Evolutionary conservation across 2,329 filamentous ascomycete species (phyloP), one percentile per base, ranked within the genome.

Genomic region (Fusarium haematococcum): DNA sequence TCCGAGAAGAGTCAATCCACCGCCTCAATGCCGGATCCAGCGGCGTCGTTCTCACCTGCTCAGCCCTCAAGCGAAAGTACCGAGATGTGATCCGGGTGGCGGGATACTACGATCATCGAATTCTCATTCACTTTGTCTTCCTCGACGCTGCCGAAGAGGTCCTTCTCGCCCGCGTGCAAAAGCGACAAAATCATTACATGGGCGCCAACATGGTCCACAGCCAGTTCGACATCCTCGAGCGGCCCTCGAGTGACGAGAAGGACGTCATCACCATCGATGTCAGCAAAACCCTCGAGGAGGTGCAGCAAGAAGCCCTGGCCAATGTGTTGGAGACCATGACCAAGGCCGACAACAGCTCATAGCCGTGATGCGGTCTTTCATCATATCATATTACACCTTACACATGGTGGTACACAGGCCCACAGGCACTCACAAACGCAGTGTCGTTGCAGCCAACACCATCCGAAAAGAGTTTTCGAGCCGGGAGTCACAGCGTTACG

Each of bases 21-120:
- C 86, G 86, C 60, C 86, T 93, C 69, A 84, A 86, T 65, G 83
- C 83, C 58, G 91, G 91, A 41, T 87, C 89, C 20, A 85, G 88
- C 33, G 93, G 95, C 58, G 97, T 98, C n/a, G 94, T 99, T 59
- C 90, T 99, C 70, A 98, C 97, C 63, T 99, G 97, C 88, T 98
- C 95, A 14, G 97, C 96, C 2, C 89, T 99, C 63, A 98, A 98
- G 88, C 94, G 94, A 82, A 98, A 97, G 85, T 99, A 99, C 87
- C 92, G 97, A 77, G 97, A 99, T 79, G 94, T 96, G 72, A 94
- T 97, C 81, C 91, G 94, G 35, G 91, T 95, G 10, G 94, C 94
- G 9, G 91, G 91, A 18, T 95, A 95, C 85, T 93, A 93, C 82
- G 88, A 91, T 74, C 90, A 91, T 64, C 88, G 89, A 64, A 89